Evolutionary conservation across 441 rosid genomes (phyloP), one percentile per base, ranked within the genome.

Genomic region (Eruca vesicaria): DNA sequence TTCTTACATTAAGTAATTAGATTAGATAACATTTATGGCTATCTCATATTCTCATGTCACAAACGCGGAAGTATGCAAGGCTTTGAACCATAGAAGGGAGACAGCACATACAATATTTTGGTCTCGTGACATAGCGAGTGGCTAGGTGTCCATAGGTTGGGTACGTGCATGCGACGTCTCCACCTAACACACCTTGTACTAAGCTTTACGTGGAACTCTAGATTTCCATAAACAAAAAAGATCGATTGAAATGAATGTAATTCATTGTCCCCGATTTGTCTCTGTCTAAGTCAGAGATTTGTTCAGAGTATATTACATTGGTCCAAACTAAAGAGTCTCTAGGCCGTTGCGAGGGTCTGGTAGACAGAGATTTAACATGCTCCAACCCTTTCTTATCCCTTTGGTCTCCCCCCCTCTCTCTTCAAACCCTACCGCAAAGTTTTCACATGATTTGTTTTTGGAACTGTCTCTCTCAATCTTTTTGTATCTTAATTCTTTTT

Each of bases 301-400:
- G 64, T 60, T 31, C 64, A 16, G 68, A 59, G 63, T 71, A 16
- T 11, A 43, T 57, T 31, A 11, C 64, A 62, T 56, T 78, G 74
- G 78, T 55, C 81, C 81, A 78, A 10, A n/a, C 71, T 20, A 31
- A 16, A 73, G 61, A 43, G 33, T 73, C 74, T 62, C 66, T 73
- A 16, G 32, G 23, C 35, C 31, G 12, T 28, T 19, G 45, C 33
- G 6, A 78, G 65, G 23, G 56, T 78, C 57, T 68, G 36, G 74
- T 56, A 57, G 77, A 73, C 73, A 68, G 2, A 71, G 69, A 72
- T 65, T 78, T 60, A 71, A 78, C 81, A 67, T 28, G 58, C 45
- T 66, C 81, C 81, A 78, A 73, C 78, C 78, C 71, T 78, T 78
- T 68, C 81, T 73, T 78, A 68, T 78, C 78, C 81, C n/a, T 62